These are phyloP conservation scores for Polytolypa hystricis DNA, from an alignment of 2,329 filamentous ascomycete genomes.

Conservation along the genomic window DNA sequence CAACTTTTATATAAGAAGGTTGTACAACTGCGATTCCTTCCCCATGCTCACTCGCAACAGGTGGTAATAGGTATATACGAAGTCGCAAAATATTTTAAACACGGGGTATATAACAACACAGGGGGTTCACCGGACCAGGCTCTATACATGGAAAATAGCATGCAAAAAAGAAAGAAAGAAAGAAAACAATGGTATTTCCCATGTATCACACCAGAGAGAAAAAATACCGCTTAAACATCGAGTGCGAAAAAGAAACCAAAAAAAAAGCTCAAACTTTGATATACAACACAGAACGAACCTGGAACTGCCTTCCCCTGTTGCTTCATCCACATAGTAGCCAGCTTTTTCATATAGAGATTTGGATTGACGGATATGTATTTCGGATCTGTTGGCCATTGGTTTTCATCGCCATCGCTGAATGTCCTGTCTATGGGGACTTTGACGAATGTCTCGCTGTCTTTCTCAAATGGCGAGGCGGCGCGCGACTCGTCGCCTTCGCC, in stretches of 20 bases:
- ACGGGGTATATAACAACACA: too few relatives aligned
- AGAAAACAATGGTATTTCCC: neutral
- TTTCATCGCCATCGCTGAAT: slow-evolving; percentile 29
- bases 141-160: neutral
- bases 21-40: too few relatives aligned
- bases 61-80: too few relatives aligned
- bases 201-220: neutral
- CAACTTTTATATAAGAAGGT: too few relatives aligned
- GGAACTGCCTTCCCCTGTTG: slow-evolving; percentile 26
- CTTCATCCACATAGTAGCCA: slow-evolving; percentile 40
- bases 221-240: neutral
- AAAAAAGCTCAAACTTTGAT: slow-evolving; percentile 1
- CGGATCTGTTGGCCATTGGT: slow-evolving; percentile 26
- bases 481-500: too few relatives aligned
- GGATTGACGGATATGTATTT: slow-evolving; percentile 24
- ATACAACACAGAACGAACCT: slow-evolving; percentile 20
- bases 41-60: too few relatives aligned
- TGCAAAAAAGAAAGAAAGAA: neutral
- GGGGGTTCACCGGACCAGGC: too few relatives aligned
- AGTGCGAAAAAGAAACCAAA: slow-evolving; percentile 2
- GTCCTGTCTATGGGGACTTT: slow-evolving; percentile 19
- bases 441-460: neutral
- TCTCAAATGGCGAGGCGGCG: too few relatives aligned
- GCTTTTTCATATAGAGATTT: slow-evolving; percentile 35
- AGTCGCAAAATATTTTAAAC: too few relatives aligned